Evolutionary conservation across 345 rosid genomes (phyloP).

Genomic region (Toxicodendron radicans): DNA sequence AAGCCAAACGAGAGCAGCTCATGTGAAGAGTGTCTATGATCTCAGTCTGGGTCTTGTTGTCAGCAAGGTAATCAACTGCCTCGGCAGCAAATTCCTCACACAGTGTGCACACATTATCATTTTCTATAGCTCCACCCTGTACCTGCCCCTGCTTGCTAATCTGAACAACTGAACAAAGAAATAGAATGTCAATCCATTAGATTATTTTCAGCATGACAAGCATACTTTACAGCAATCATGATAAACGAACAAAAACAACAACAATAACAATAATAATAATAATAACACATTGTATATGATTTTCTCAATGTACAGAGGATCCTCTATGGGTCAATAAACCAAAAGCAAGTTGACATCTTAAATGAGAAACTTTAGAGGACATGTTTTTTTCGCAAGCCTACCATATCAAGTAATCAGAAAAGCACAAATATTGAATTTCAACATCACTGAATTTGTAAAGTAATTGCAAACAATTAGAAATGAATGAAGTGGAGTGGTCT

Average conservation of each 20-base stretch:
- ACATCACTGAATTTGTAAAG: too few relatives aligned
- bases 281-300: too few relatives aligned
- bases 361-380: background rate
- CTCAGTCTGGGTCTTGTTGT: slow-evolving; percentile 72
- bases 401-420: too few relatives aligned
- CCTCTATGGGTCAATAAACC: background rate
- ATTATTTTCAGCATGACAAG: slow-evolving; percentile 15
- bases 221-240: background rate
- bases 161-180: slow-evolving; percentile 35
- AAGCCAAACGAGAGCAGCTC: slow-evolving; percentile 55
- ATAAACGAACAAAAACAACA: background rate
- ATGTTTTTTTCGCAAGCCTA: too few relatives aligned
- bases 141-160: slow-evolving; percentile 26
- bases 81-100: slow-evolving; percentile 74
- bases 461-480: too few relatives aligned
- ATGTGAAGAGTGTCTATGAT: slow-evolving; percentile 54
- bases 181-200: slow-evolving; percentile 9
- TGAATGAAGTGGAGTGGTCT: too few relatives aligned
- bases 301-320: background rate
- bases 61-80: slow-evolving; percentile 62
- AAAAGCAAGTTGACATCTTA: background rate
- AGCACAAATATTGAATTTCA: too few relatives aligned
- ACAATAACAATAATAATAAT: background rate
- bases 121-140: slow-evolving; percentile 20
- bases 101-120: slow-evolving; percentile 59